Evolutionary conservation across 768 basidiomycete species (phyloP).

Genomic region (Cubamyces sp.): DNA sequence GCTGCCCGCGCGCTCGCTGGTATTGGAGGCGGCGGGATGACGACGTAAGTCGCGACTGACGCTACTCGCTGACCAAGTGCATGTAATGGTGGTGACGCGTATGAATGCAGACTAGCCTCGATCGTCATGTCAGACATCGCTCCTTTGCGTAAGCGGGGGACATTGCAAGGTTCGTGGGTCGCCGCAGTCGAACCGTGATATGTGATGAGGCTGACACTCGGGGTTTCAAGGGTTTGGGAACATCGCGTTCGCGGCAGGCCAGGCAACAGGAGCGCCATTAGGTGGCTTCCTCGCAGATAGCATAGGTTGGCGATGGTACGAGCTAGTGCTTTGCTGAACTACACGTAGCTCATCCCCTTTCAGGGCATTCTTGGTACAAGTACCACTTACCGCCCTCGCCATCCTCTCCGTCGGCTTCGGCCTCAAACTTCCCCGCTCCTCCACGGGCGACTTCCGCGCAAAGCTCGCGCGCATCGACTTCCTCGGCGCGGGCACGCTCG

Average conservation of each 20-base stretch:
- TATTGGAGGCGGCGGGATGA: conserved; percentile 65
- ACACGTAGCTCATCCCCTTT: not conserved
- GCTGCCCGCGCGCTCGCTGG: conserved; percentile 58
- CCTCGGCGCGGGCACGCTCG: conserved; percentile 56
- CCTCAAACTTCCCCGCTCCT: conserved; percentile 54
- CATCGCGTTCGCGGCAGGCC: conserved; percentile 61
- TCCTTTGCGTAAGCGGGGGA: conserved; percentile 63
- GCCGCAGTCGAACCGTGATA: not conserved
- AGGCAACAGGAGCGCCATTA: conserved; percentile 61
- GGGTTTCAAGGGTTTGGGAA: conserved; percentile 52
- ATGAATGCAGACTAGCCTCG: conserved; percentile 50
- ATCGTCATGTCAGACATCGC: conserved; percentile 72
- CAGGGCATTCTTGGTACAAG: conserved; percentile 64
- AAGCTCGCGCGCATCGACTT: conserved; percentile 70
- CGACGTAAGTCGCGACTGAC: conserved; percentile 49
- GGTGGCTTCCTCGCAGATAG: conserved; percentile 66
- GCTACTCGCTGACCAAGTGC: not conserved
- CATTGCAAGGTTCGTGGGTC: conserved; percentile 60
- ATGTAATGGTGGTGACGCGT: not conserved
- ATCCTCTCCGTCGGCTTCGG: conserved; percentile 55
- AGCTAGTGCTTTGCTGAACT: not conserved
- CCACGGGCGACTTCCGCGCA: conserved; percentile 45
- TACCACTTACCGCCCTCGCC: conserved; percentile 58
- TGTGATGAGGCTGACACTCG: not conserved
- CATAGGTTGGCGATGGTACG: conserved; percentile 69